Evolutionary conservation across 2,329 filamentous ascomycete genomes (phyloP).

Genomic region (Fusarium sp.): DNA sequence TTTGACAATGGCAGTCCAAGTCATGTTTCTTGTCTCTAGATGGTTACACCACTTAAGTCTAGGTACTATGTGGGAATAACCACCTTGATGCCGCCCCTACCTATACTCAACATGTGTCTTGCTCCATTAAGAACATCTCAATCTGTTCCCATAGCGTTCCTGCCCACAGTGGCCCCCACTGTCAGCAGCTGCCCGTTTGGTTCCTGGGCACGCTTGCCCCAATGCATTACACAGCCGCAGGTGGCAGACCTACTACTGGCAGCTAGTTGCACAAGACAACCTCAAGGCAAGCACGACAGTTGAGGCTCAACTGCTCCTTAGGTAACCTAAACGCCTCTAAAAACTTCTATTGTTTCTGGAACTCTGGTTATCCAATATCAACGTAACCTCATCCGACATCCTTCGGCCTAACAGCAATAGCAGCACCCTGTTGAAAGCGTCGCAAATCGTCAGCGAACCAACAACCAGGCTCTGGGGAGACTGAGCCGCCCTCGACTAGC

Average conservation of each 20-base stretch:
- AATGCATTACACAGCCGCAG: too few species aligned
- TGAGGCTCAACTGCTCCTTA: constrained; percentile 21
- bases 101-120: neutral
- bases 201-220: constrained; percentile 4
- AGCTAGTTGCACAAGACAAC: too few species aligned
- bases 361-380: neutral
- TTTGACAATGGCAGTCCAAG: neutral
- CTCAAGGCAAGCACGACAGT: constrained; percentile 1
- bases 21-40: neutral
- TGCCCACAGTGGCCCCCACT: neutral
- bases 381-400: neutral
- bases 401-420: neutral
- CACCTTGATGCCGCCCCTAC: too few species aligned
- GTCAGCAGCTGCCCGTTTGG: neutral
- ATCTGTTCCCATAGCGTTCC: too few species aligned
- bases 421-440: neutral
- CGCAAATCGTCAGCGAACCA: constrained; percentile 12
- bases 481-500: constrained; percentile 3
- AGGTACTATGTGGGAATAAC: too few species aligned
- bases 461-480: constrained; percentile 20
- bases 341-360: constrained; percentile 21
- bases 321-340: neutral
- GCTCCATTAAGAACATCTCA: constrained; percentile 3
- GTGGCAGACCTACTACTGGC: too few species aligned
- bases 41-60: neutral